These are phyloP conservation scores for Melampsora larici-populina DNA, from an alignment of 1,284 basidiomycete species.

Conservation along the genomic window DNA sequence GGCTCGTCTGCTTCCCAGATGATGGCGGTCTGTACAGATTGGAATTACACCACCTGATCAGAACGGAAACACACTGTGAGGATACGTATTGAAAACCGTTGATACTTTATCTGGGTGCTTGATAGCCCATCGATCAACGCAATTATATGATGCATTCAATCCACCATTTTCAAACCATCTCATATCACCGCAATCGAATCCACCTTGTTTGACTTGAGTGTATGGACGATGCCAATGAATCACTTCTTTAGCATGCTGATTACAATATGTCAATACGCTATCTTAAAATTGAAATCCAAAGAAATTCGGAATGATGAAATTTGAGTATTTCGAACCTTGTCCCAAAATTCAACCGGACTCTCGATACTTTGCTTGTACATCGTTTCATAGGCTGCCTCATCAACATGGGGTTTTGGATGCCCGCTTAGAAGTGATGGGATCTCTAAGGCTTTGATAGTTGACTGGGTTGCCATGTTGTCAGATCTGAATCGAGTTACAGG, in stretches of 20 bases:
- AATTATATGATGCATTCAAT: conserved; percentile 82
- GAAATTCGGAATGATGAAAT: neutral
- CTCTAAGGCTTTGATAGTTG: neutral
- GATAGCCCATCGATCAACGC: conserved; percentile 93
- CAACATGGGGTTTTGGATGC: neutral
- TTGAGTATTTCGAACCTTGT: conserved; percentile 61
- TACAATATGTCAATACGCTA: conserved; percentile 1
- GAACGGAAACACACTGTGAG: neutral
- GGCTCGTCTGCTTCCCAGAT: conserved; percentile 99
- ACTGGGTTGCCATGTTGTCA: neutral
- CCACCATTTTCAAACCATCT: conserved; percentile 71
- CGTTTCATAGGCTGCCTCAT: conserved; percentile 43
- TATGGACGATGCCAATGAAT: conserved; percentile 90
- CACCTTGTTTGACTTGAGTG: conserved; percentile 78
- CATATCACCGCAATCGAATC: conserved; percentile 81
- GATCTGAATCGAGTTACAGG: neutral
- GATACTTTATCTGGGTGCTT: conserved; percentile 79
- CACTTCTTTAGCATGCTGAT: conserved; percentile 68
- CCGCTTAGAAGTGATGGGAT: neutral
- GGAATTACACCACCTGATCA: neutral
- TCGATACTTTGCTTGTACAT: conserved; percentile 54
- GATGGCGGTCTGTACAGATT: conserved; percentile 69
- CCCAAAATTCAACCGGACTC: conserved; percentile 81
- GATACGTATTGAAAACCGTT: conserved; percentile 5
- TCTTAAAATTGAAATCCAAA: neutral